phyloP scores from a whole-genome alignment of 2,329 filamentous ascomycete species.

The Pezicula neosporulosa region DNA sequence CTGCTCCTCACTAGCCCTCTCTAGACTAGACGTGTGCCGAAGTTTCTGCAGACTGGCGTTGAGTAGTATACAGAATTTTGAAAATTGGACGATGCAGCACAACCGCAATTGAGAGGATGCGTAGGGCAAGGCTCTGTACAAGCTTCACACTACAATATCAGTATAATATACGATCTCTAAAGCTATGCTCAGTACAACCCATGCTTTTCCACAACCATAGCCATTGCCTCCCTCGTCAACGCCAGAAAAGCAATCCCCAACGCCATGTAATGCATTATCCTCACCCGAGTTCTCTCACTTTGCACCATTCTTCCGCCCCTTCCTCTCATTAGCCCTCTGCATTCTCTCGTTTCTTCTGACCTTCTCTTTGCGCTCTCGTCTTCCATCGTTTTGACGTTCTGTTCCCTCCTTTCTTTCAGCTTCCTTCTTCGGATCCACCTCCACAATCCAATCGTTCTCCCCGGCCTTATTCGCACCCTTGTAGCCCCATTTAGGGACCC shows the following conservation, averaged over 20 bases:
- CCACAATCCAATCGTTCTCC: constrained; percentile 84
- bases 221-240: too few species aligned
- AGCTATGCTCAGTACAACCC: too few species aligned
- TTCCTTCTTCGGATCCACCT: constrained; percentile 79
- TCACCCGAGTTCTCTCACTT: background rate
- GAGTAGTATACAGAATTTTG: too few species aligned
- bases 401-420: constrained; percentile 58
- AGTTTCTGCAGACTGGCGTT: too few species aligned
- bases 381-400: constrained; percentile 57
- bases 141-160: too few species aligned
- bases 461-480: constrained; percentile 84
- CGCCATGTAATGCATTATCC: constrained; percentile 8
- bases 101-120: too few species aligned
- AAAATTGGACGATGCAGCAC: too few species aligned
- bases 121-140: too few species aligned
- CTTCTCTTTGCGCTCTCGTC: constrained; percentile 63
- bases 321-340: constrained; percentile 63
- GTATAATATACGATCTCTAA: too few species aligned
- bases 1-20: too few species aligned
- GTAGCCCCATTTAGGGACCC: constrained; percentile 94
- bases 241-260: constrained; percentile 1
- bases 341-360: constrained; percentile 68
- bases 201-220: too few species aligned
- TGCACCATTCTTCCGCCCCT: constrained; percentile 28
- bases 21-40: too few species aligned